Evolutionary conservation across 805 yeast genomes (phyloP), one percentile per base, ranked within the genome.

Genomic region (Yarrowia alimentaria): DNA sequence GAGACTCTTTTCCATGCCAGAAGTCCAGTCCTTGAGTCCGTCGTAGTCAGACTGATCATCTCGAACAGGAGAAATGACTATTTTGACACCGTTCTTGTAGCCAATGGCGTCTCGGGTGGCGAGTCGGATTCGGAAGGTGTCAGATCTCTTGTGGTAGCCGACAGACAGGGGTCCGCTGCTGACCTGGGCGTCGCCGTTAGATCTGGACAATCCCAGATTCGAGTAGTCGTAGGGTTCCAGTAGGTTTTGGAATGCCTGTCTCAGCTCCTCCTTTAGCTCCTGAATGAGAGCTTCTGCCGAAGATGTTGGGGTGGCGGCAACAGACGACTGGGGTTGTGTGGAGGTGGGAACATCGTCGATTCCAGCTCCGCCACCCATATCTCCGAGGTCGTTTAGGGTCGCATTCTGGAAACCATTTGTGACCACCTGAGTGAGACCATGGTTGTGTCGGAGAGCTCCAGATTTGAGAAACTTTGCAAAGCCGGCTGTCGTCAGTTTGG

Each of bases 301-400:
- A 1, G 43, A 25, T 16, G 30, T 17, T 3, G 43, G 17, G 3
- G 43, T 37, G 8, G 43, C 43, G 4, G 13, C 30, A 8, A 18
- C n/a, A 37, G 22, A 16, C 30, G 24, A 12, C 30, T 37, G 4
- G 43, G 22, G n/a, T 21, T 37, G 5, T 22, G n/a, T n/a, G n/a
- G n/a, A n/a, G n/a, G n/a, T n/a, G n/a, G n/a, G n/a, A n/a, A n/a
- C n/a, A n/a, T 24, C 30, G n/a, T 37, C 43, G 9, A 37, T 25
- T 12, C 43, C 43, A 3, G 10, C 30, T 25, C 43, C 43, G 11
- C 43, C 43, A 7, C 43, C 43, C 43, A 37, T 37, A n/a, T 37
- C 43, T 2, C 43, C 43, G 16, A 29, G 30, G 16, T 24, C 29
- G 17, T 37, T 37, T 4, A 37, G 16, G 17, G 43, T 37, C 5